These are phyloP conservation scores for Rheum nobile DNA, from an alignment of 148 eudicot species.

Conservation along the genomic window DNA sequence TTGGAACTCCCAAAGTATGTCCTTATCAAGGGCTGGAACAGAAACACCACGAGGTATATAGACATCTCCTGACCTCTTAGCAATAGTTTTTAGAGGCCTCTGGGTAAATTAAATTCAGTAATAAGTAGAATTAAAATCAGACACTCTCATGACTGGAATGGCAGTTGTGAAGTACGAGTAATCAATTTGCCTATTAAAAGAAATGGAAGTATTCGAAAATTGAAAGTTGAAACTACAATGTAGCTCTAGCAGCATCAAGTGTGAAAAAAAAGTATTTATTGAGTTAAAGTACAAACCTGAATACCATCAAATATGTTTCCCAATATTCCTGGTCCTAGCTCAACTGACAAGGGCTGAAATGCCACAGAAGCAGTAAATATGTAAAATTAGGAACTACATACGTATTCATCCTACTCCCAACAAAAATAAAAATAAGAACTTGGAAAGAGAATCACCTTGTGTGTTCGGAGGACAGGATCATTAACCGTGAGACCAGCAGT, in stretches of 20 bases:
- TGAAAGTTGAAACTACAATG: not conserved
- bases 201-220: not conserved
- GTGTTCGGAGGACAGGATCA: conserved; percentile 96
- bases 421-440: not conserved
- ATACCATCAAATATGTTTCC: conserved; percentile 98
- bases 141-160: not conserved
- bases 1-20: conserved; percentile 89
- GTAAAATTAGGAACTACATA: not conserved
- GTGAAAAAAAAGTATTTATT: not conserved
- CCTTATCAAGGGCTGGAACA: conserved; percentile 92
- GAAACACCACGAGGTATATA: conserved; percentile 98
- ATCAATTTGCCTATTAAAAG: not conserved
- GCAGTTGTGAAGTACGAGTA: not conserved
- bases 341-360: conserved; percentile 82
- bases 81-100: conserved; percentile 98
- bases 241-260: not conserved
- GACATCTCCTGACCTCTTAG: conserved; percentile 83
- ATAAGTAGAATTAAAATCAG: not conserved
- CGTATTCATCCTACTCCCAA: not conserved
- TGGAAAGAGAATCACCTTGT: conserved; percentile 44
- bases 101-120: conserved; percentile 22
- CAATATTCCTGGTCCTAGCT: conserved; percentile 93
- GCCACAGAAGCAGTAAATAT: not conserved
- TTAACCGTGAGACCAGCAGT: conserved; percentile 95
- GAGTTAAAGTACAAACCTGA: conserved; percentile 41